Evolutionary conservation across 1,139 yeast species (phyloP).

Genomic region (Kurtzmaniella quercitrusa): DNA sequence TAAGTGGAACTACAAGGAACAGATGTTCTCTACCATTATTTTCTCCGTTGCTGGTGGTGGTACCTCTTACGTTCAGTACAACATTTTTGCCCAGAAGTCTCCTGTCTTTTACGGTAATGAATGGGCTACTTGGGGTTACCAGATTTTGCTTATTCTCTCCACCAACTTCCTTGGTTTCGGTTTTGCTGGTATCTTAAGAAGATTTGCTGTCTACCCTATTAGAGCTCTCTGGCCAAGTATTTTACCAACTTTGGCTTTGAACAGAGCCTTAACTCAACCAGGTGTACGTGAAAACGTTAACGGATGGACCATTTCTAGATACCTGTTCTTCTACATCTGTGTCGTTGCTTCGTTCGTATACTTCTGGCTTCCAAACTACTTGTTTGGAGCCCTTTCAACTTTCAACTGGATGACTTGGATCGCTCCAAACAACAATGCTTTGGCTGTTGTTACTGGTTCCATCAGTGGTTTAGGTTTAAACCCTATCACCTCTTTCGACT

Average conservation of each 20-base stretch:
- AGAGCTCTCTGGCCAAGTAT: constrained; percentile 55
- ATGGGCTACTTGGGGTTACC: constrained; percentile 49
- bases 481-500: constrained; percentile 54
- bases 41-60: constrained; percentile 39
- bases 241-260: constrained; percentile 52
- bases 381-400: constrained; percentile 27
- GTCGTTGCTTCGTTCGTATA: constrained; percentile 24
- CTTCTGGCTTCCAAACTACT: constrained; percentile 32
- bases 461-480: constrained; percentile 51
- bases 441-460: constrained; percentile 58
- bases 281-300: constrained; percentile 37
- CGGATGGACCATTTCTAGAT: constrained; percentile 34
- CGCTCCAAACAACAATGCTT: constrained; percentile 22
- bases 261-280: constrained; percentile 44
- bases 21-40: constrained; percentile 52
- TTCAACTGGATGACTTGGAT: constrained; percentile 41
- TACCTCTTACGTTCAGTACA: constrained; percentile 40
- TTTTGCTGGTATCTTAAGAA: constrained; percentile 57
- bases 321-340: constrained; percentile 22
- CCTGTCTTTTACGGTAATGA: constrained; percentile 31
- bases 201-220: constrained; percentile 53
- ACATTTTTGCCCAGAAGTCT: constrained; percentile 38
- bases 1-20: constrained; percentile 67
- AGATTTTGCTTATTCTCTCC: constrained; percentile 44
- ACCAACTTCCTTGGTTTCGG: constrained; percentile 62